phyloP scores from a whole-genome alignment of 2,329 filamentous ascomycete genomes.

The Aureobasidium sp. region DNA sequence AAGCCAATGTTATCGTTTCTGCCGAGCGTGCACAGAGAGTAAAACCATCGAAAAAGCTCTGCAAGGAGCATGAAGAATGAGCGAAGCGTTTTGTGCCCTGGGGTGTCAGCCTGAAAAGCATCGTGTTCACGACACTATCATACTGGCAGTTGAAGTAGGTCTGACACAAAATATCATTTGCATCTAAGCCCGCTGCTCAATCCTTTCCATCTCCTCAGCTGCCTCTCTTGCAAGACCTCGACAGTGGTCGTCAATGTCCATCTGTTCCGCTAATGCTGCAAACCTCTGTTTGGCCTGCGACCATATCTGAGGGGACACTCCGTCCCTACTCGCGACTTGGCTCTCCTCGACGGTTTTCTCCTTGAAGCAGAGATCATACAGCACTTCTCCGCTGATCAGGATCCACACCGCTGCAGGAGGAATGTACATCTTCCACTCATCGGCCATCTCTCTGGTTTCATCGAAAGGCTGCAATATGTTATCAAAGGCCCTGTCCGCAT shows the following conservation, averaged over 20 bases:
- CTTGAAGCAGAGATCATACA: background rate
- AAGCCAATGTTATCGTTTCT: too few relatives aligned
- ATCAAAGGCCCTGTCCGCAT: background rate
- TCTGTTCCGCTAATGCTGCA: background rate
- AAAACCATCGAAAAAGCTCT: too few relatives aligned
- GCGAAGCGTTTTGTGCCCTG: too few relatives aligned
- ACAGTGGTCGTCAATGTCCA: background rate
- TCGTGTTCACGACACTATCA: too few relatives aligned
- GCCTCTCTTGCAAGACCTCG: background rate
- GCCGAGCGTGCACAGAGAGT: too few relatives aligned
- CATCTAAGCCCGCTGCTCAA: background rate
- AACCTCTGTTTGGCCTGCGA: background rate
- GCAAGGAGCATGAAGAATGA: too few relatives aligned
- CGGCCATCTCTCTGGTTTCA: background rate
- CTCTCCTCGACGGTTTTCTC: background rate
- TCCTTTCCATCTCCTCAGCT: background rate
- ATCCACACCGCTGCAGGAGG: background rate
- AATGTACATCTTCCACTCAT: slow-evolving; percentile 1
- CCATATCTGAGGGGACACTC: background rate
- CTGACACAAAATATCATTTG: too few relatives aligned
- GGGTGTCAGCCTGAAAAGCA: too few relatives aligned
- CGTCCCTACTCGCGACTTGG: background rate
- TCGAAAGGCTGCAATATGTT: background rate
- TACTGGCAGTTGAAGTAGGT: too few relatives aligned
- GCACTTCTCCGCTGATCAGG: background rate